phyloP scores from a whole-genome alignment of 2,329 filamentous ascomycete species.

The Calonectria leucothoes region DNA sequence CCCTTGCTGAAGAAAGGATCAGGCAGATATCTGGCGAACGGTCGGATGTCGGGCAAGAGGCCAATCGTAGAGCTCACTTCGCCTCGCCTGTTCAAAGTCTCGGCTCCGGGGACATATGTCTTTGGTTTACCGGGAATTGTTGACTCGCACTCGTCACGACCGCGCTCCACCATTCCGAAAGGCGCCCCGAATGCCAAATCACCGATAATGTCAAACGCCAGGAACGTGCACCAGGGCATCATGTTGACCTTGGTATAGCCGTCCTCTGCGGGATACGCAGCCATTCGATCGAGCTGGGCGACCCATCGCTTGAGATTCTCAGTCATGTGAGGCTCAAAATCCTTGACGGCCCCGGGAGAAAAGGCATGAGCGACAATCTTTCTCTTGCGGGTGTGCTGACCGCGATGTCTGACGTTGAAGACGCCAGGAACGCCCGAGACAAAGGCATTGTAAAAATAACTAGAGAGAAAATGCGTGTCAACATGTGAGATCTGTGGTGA shows the following conservation, averaged over 20 bases:
- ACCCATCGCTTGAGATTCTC: conserved; percentile 22
- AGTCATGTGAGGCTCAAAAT: conserved; percentile 24
- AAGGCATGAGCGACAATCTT: conserved; percentile 25
- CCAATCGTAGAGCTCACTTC: conserved; percentile 29
- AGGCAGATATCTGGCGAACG: conserved; percentile 24
- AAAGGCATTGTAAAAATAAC: conserved; percentile 24
- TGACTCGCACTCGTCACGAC: conserved; percentile 24
- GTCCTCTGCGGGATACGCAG: neutral
- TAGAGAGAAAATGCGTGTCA: neutral
- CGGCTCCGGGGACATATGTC: conserved; percentile 22
- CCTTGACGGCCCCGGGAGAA: conserved; percentile 12
- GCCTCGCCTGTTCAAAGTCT: conserved; percentile 25
- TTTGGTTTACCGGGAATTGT: conserved; percentile 14
- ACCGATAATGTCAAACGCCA: conserved; percentile 30
- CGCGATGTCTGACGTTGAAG: conserved; percentile 23
- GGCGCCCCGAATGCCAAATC: conserved; percentile 29
- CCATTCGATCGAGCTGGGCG: conserved; percentile 18
- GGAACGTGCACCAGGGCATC: conserved; percentile 29
- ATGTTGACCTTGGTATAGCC: conserved; percentile 21
- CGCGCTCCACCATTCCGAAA: conserved; percentile 26
- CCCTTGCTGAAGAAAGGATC: conserved; percentile 29
- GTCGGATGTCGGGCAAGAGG: conserved; percentile 11
- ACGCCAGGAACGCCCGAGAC: conserved; percentile 22
- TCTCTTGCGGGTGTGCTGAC: conserved; percentile 19
- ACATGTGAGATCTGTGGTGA: neutral